A percentile compares a stretch with the other conserved stretches of the same genome.
Evolutionary conservation across 2,329 filamentous ascomycete species (phyloP).

Genomic region (Fusarium sp.): DNA sequence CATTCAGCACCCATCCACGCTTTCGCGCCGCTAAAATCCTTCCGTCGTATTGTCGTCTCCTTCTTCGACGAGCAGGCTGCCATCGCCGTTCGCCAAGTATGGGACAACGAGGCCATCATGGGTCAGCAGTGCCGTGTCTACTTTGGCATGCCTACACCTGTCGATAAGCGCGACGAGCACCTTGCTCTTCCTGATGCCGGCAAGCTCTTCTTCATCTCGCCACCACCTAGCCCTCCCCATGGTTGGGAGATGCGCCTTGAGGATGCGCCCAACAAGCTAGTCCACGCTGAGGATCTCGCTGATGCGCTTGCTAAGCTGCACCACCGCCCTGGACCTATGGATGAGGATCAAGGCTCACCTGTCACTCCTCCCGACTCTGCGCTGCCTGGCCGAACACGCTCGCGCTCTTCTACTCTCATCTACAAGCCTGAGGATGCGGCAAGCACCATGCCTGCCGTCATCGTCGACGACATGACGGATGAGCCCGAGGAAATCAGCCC

Average conservation of each 20-base stretch:
- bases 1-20: conserved; percentile 77
- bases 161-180: conserved; percentile 64
- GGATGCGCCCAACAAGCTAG: conserved; percentile 74
- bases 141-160: conserved; percentile 70
- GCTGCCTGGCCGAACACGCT: conserved; percentile 52
- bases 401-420: conserved; percentile 72
- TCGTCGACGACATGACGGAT: conserved; percentile 74
- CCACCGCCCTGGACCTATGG: conserved; percentile 55
- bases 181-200: conserved; percentile 74
- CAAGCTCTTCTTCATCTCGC: conserved; percentile 78
- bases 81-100: conserved; percentile 74
- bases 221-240: conserved; percentile 73
- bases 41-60: conserved; percentile 82
- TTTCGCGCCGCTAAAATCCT: conserved; percentile 83
- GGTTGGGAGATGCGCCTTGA: conserved; percentile 75
- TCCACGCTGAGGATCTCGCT: conserved; percentile 75
- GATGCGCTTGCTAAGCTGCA: conserved; percentile 71
- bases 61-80: conserved; percentile 77
- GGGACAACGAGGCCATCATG: conserved; percentile 79
- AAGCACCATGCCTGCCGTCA: conserved; percentile 70
- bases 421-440: conserved; percentile 66
- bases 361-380: conserved; percentile 45
- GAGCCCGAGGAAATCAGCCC: conserved; percentile 58
- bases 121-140: conserved; percentile 75
- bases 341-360: conserved; percentile 46